These are phyloP conservation scores for Bretziella fagacearum DNA, from an alignment of 2,329 filamentous ascomycete species.

Conservation along the genomic window DNA sequence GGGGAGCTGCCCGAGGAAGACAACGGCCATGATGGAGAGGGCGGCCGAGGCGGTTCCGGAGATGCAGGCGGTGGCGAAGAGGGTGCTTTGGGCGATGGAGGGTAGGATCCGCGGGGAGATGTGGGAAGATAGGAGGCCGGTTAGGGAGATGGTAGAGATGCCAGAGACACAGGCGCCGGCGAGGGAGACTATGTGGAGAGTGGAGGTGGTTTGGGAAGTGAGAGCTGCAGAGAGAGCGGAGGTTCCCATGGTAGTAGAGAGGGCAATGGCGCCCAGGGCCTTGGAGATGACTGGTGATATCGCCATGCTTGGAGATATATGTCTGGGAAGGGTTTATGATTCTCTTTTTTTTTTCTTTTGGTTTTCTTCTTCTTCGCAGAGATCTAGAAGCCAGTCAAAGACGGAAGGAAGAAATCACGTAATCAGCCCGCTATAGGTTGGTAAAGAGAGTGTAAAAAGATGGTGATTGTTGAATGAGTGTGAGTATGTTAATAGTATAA, in stretches of 20 bases:
- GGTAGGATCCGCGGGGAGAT: background rate
- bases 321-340: background rate
- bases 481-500: slow-evolving; percentile 2
- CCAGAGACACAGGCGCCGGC: slow-evolving; percentile 9
- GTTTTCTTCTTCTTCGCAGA: background rate
- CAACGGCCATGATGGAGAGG: slow-evolving; percentile 10
- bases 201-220: slow-evolving; percentile 8
- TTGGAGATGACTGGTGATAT: slow-evolving; percentile 6
- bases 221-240: slow-evolving; percentile 10
- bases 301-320: slow-evolving; percentile 6
- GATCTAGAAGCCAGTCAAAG: slow-evolving; percentile 4
- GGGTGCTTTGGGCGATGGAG: background rate
- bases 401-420: slow-evolving; percentile 5
- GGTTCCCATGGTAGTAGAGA: slow-evolving; percentile 7
- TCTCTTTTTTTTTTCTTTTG: background rate
- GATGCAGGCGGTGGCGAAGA: slow-evolving; percentile 11
- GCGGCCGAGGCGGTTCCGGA: slow-evolving; percentile 5
- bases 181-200: slow-evolving; percentile 12
- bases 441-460: background rate
- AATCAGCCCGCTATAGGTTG: slow-evolving; percentile 5
- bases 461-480: slow-evolving; percentile 3
- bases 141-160: slow-evolving; percentile 6
- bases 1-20: slow-evolving; percentile 11
- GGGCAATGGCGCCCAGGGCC: slow-evolving; percentile 8
- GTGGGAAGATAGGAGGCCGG: slow-evolving; percentile 7